Evolutionary conservation across 768 basidiomycete species (phyloP), one percentile per base, ranked within the genome.

Genomic region (Nevesoporus exiguus): DNA sequence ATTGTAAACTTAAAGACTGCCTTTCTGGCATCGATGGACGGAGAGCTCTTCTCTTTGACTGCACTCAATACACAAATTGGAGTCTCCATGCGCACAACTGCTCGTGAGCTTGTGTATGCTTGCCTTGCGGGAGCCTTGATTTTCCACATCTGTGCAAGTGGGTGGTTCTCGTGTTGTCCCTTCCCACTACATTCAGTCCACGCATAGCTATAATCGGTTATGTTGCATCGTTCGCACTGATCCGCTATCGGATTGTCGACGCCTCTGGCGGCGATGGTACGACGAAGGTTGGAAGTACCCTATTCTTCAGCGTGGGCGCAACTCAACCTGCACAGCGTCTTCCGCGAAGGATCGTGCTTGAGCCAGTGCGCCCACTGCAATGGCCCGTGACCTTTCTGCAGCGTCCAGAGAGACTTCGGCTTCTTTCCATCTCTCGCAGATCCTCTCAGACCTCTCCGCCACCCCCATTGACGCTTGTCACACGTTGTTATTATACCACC

Each of bases 91-190:
- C 41, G 55, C 40, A 22, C 25, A 0, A n/a, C 48, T 1, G 30
- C 58, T 17, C 64, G 61, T 33, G 60, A 71, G 24, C 27, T 71
- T 15, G 49, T 72, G 22, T 68, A 70, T 55, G 31, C 61, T 13
- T 66, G 64, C 49, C 65, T 70, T 43, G 40, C 66, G 7, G 70
- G 70, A 5, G 68, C 70, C 22, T 47, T 70, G 39, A 46, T 71
- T 31, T 66, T 70, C 44, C 69, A 71, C 25, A 45, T 72, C 9
- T 68, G 60, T 57, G 62, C 68, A 48, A 6, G 69, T 68, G 37
- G 22, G 69, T 60, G 15, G 31, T 21, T 54, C 51, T 24, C 31
- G 6, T 29, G 3, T 54, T 15, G 27, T 17, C 34, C 8, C 41
- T 41, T 33, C 19, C 14, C 34, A 15, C 14, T 11, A 0, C 9